Evolutionary conservation across 352 stramenopile genomes (phyloP), one percentile per base, ranked within the genome.

Genomic region (Phytophthora tubulina): DNA sequence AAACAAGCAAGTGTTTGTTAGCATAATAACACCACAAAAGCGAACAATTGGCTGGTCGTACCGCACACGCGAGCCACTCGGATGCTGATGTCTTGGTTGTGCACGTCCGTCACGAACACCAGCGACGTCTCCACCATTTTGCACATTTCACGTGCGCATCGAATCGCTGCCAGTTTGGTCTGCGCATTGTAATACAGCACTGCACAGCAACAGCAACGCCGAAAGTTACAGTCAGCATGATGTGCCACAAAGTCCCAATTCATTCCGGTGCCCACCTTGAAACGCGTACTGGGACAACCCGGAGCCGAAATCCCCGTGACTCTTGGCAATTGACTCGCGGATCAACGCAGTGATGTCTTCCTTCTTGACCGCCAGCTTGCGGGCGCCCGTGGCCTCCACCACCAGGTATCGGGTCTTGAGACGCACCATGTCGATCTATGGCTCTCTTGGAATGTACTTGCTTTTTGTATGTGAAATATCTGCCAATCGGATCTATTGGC

Each of bases 381-480:
- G 76, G 21, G 71, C 67, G 17, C 67, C 77, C 36, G 73, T 69
- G n/a, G 83, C 65, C 67, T 94, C 85, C 59, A 89, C 81, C 54
- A 93, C 61, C 59, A 94, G 50, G 73, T 93, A 94, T 14, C 85
- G 83, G 14, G 85, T 92, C 76, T 94, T 94, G 15, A 92, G 84
- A 8, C 86, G 83, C 63, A 94, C 86, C 86, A 94, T 94, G 31
- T 14, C 53, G 9, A 64, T 31, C 14, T 42, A 21, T 53, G 21
- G 21, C 10, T 53, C 46, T 27, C 21, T 27, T 27, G 10, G 10
- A 53, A 7, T 53, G 10, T 53, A 21, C 3, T 17, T 21, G 11
- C 3, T 36, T 53, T 53, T 53, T 53, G 11, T 21, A 38, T 53
- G 46, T 27, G 27, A 6, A 53, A 38, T 53, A 31, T 42, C 49